Evolutionary conservation across 2,329 filamentous ascomycete genomes (phyloP).

Genomic region (Fusarium sp.): DNA sequence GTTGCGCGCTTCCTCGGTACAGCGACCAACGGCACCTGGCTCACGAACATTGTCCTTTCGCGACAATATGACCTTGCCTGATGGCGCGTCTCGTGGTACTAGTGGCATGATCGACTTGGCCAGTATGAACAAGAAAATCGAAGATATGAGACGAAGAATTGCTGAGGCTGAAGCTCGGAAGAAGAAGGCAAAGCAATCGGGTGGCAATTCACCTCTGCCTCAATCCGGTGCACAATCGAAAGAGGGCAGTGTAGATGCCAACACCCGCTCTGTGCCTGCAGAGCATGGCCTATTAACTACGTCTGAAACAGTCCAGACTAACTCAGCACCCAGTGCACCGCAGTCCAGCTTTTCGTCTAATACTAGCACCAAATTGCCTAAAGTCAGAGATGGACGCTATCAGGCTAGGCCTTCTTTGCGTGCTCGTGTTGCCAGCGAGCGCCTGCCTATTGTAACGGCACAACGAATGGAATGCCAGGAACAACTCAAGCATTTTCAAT

Average conservation of each 20-base stretch:
- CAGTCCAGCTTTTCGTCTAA: constrained; percentile 10
- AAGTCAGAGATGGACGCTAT: constrained; percentile 23
- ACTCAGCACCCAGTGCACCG: constrained; percentile 11
- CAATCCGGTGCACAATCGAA: constrained; percentile 43
- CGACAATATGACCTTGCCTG: constrained; percentile 58
- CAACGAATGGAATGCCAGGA: constrained; percentile 52
- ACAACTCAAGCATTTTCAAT: constrained; percentile 59
- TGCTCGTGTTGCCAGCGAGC: constrained; percentile 51
- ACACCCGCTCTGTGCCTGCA: not conserved
- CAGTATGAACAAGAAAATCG: constrained; percentile 67
- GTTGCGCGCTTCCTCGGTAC: constrained; percentile 53
- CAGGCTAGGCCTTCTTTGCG: constrained; percentile 41
- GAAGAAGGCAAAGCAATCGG: constrained; percentile 56
- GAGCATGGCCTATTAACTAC: not conserved
- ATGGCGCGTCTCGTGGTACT: constrained; percentile 51
- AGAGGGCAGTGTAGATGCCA: constrained; percentile 42
- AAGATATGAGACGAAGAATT: constrained; percentile 69
- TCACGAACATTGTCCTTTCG: constrained; percentile 54
- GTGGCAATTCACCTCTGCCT: constrained; percentile 47
- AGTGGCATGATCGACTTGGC: constrained; percentile 57
- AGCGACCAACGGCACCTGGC: constrained; percentile 47
- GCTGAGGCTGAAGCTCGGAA: constrained; percentile 68
- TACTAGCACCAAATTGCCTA: constrained; percentile 17
- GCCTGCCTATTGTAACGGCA: constrained; percentile 52
- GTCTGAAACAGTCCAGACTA: not conserved